Evolutionary conservation across 352 stramenopile genomes (phyloP).

Genomic region (Pythium phragmiticola): DNA sequence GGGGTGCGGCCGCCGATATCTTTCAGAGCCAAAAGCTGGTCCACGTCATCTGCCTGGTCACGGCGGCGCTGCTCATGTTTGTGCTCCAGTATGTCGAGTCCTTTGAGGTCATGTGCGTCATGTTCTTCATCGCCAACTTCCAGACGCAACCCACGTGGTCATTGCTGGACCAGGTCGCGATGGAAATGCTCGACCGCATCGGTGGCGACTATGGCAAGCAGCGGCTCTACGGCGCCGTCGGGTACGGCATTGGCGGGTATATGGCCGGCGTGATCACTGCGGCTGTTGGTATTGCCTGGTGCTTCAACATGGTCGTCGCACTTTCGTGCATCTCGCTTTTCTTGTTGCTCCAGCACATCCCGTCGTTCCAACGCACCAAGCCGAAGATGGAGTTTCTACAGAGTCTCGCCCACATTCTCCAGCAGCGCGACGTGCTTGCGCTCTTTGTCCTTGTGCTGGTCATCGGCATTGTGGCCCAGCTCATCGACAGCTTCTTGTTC

Average conservation of each 20-base stretch:
- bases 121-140: slow-evolving; percentile 77
- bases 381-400: slow-evolving; percentile 39
- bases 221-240: slow-evolving; percentile 64
- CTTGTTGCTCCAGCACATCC: slow-evolving; percentile 56
- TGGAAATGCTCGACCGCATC: slow-evolving; percentile 59
- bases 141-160: slow-evolving; percentile 65
- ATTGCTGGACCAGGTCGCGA: slow-evolving; percentile 61
- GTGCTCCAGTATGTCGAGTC: slow-evolving; percentile 55
- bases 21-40: slow-evolving; percentile 64
- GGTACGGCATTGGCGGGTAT: slow-evolving; percentile 67
- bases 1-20: slow-evolving; percentile 59
- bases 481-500: slow-evolving; percentile 74
- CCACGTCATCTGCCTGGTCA: slow-evolving; percentile 60
- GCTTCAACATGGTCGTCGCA: slow-evolving; percentile 73
- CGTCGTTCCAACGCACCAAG: slow-evolving; percentile 33
- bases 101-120: slow-evolving; percentile 70
- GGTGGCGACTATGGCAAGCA: slow-evolving; percentile 78
- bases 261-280: slow-evolving; percentile 55
- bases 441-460: slow-evolving; percentile 71
- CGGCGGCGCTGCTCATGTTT: slow-evolving; percentile 66
- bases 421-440: slow-evolving; percentile 53
- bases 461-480: slow-evolving; percentile 50
- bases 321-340: slow-evolving; percentile 54
- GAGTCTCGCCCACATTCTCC: slow-evolving; percentile 39
- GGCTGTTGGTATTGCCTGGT: slow-evolving; percentile 64